These are phyloP conservation scores for Talaromyces funiculosus DNA, from an alignment of 2,329 filamentous ascomycete genomes.

Conservation along the genomic window DNA sequence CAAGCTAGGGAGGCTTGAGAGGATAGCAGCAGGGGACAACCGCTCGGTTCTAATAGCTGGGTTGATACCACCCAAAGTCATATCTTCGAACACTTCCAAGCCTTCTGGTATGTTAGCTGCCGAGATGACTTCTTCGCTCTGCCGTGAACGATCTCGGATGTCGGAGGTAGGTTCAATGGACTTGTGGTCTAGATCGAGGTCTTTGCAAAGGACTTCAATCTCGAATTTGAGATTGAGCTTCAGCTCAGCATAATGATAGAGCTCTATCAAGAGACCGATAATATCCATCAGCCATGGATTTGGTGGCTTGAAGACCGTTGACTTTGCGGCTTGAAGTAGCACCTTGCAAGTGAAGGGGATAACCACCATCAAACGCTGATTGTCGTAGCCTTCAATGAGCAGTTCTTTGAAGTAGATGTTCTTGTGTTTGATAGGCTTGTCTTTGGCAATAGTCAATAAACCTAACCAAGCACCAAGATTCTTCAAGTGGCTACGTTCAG, in stretches of 20 bases:
- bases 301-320: slow-evolving; percentile 84
- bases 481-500: slow-evolving; percentile 82
- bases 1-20: slow-evolving; percentile 77
- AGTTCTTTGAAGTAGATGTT: slow-evolving; percentile 97
- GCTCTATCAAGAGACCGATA: slow-evolving; percentile 79
- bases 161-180: slow-evolving; percentile 80
- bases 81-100: slow-evolving; percentile 74
- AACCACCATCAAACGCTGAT: slow-evolving; percentile 81
- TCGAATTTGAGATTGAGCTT: slow-evolving; percentile 98
- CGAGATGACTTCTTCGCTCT: slow-evolving; percentile 51
- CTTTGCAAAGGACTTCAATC: slow-evolving; percentile 95
- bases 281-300: slow-evolving; percentile 99
- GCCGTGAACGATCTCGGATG: slow-evolving; percentile 69
- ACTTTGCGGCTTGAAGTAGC: slow-evolving; percentile 73
- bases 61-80: slow-evolving; percentile 69
- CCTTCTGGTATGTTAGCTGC: slow-evolving; percentile 59
- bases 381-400: slow-evolving; percentile 87
- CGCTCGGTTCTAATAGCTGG: slow-evolving; percentile 63
- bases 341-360: slow-evolving; percentile 99
- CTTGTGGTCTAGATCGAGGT: slow-evolving; percentile 85
- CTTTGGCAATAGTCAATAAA: slow-evolving; percentile 81
- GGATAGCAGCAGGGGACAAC: slow-evolving; percentile 70
- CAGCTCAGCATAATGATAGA: slow-evolving; percentile 87
- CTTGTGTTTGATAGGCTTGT: slow-evolving; percentile 91
- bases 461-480: slow-evolving; percentile 93